Evolutionary conservation across 164 flowering plant species (phyloP).

Genomic region (Liriodendron chinense): DNA sequence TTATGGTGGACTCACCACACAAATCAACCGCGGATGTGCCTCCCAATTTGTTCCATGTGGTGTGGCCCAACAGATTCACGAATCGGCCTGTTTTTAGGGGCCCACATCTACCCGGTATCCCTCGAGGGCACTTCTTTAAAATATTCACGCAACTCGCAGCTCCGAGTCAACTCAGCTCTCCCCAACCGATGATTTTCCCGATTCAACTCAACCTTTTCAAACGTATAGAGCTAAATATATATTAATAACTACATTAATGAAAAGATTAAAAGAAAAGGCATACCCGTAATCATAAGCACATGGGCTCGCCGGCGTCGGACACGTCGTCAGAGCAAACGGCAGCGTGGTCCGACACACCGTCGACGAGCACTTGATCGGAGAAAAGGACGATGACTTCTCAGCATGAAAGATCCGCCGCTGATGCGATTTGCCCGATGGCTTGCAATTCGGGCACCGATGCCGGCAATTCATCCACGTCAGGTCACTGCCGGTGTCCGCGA

Average conservation of each 20-base stretch:
- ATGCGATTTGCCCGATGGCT: background rate
- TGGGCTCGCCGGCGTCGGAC: constrained; percentile 43
- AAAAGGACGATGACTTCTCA: constrained; percentile 36
- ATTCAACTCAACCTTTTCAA: no score
- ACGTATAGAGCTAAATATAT: no score
- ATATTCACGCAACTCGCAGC: no score
- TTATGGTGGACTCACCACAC: no score
- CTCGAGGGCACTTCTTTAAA: no score
- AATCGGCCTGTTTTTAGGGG: no score
- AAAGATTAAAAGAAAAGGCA: background rate
- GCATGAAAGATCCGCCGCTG: constrained; percentile 28
- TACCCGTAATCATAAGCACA: constrained; percentile 65
- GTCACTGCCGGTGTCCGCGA: constrained; percentile 78
- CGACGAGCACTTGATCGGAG: constrained; percentile 45
- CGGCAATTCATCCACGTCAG: constrained; percentile 74
- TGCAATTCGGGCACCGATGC: constrained; percentile 20
- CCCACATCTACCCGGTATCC: no score
- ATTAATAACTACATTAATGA: background rate
- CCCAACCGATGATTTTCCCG: no score
- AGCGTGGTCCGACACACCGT: constrained; percentile 37
- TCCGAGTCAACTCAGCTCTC: no score
- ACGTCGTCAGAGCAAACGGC: constrained; percentile 35
- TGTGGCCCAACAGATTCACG: no score
- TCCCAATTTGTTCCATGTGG: no score
- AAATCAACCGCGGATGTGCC: no score